Evolutionary conservation across 495 filamentous ascomycete genomes (phyloP), one percentile per base, ranked within the genome.

Genomic region (Barbatosphaeria neglecta): DNA sequence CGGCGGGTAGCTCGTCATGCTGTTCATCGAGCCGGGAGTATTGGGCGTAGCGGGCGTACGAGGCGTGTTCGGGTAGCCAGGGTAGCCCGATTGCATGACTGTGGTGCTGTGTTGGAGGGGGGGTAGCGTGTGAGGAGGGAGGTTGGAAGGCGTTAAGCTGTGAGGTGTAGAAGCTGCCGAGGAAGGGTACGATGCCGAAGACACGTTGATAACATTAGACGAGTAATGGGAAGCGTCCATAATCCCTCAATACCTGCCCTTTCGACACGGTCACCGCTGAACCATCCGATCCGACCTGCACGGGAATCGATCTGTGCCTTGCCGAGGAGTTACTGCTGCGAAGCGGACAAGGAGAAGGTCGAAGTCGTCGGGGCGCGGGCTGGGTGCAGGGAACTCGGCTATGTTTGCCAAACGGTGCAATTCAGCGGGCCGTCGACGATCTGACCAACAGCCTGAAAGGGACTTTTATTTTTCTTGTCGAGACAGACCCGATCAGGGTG

Each of bases 101-200:
- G 73, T 67, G 56, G 73, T 67, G 62, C 76, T 78, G 47, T 77
- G 74, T 63, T 86, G 81, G 45, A 86, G 67, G 28, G 82, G 82
- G 37, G 82, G 82, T 56, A 86, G 69, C n/a, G 81, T 84, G 60
- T 85, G 80, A 52, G 77, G 67, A 60, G 78, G 75, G 35, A 71
- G 67, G 28, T 72, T 49, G 43, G 59, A 54, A 68, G 44, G 68
- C 63, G 57, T 80, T 73, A 62, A 56, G 49, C 33, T 50, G 50
- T 61, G 59, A 47, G 55, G 52, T 46, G 54, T 46, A 41, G 53
- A 47, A 37, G 61, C 53, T 42, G 61, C 49, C 35, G 59, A 54
- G 45, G 61, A 55, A 41, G 61, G 51, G 47, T 64, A 64, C 18
- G 61, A 58, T 47, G 59, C 59, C 52, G 54, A 50, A 50, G 60